Conservation (phyloP, 2,329 filamentous ascomycete genomes). For the Corynespora cassiicola region DNA sequence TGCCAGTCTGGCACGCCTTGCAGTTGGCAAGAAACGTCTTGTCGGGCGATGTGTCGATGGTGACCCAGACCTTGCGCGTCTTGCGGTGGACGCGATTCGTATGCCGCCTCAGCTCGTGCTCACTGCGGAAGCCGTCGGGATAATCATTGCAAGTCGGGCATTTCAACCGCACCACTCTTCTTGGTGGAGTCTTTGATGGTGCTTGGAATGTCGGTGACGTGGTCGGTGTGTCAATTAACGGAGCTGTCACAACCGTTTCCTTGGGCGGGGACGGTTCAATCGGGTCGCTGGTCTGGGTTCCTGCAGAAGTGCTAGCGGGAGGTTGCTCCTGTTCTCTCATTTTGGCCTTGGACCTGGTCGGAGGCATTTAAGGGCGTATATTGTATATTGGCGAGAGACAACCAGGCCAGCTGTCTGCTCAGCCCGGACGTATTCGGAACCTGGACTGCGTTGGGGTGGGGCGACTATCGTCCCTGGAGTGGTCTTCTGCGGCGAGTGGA, state of each 20-base stretch:
- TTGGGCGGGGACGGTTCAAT: conserved; percentile 30
- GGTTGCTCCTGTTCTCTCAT: conserved; percentile 41
- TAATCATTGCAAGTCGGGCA: conserved; percentile 75
- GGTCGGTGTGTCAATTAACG: conserved; percentile 29
- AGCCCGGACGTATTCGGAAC: conserved; percentile 22
- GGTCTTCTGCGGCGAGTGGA: conserved; percentile 31
- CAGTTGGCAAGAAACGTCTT: conserved; percentile 76
- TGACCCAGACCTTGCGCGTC: conserved; percentile 68
- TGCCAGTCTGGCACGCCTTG: conserved; percentile 78
- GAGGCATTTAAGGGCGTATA: conserved; percentile 46
- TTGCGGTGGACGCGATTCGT: conserved; percentile 70
- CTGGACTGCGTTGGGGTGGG: conserved; percentile 36
- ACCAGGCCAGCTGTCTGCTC: too few relatives aligned
- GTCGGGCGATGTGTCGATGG: conserved; percentile 65
- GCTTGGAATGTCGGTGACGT: conserved; percentile 40
- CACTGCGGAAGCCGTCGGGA: conserved; percentile 81
- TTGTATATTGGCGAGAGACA: too few relatives aligned
- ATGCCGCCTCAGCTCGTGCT: conserved; percentile 69
- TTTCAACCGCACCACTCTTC: conserved; percentile 42
- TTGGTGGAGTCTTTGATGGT: conserved; percentile 35
- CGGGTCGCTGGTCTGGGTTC: conserved; percentile 29
- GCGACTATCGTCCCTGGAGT: conserved; percentile 31
- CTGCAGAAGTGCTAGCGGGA: conserved; percentile 27
- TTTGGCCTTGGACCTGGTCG: conserved; percentile 40
- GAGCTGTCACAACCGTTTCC: conserved; percentile 38